Conservation (phyloP, 192 early-diverging fungal genomes). For the Entomortierella parvispora region DNA sequence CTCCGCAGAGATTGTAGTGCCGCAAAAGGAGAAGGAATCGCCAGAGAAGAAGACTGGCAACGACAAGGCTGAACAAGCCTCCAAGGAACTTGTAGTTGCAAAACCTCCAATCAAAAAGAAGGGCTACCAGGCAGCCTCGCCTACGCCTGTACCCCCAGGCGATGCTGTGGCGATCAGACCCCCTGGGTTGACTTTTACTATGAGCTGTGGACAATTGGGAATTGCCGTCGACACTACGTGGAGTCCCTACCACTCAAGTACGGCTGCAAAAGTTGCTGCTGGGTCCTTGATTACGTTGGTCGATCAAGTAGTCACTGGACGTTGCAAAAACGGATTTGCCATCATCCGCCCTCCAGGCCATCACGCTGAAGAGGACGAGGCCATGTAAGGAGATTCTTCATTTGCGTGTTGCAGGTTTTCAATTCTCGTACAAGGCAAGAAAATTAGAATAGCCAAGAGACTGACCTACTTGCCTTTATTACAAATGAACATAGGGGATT, state of each 20-base stretch:
- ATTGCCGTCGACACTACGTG: constrained; percentile 56
- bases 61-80: background rate
- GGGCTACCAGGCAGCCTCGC: constrained; percentile 21
- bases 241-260: constrained; percentile 50
- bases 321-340: constrained; percentile 75
- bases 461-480: background rate
- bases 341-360: constrained; percentile 82
- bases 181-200: constrained; percentile 55
- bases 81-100: background rate
- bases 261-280: constrained; percentile 58
- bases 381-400: constrained; percentile 34
- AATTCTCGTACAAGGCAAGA: too few species aligned
- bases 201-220: constrained; percentile 63
- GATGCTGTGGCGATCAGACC: constrained; percentile 38
- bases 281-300: constrained; percentile 64
- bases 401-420: background rate
- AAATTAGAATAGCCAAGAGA: too few species aligned
- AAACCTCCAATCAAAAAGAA: constrained; percentile 30
- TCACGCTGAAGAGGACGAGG: constrained; percentile 77
- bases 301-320: constrained; percentile 65
- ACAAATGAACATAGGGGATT: too few species aligned
- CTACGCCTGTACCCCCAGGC: constrained; percentile 17
- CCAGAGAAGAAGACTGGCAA: background rate
- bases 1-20: too few species aligned
- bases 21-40: background rate